A percentile compares a stretch with the other conserved stretches of the same genome.
These are phyloP conservation scores for Metschnikowia koreensis DNA, from an alignment of 805 yeast species.

Conservation along the genomic window DNA sequence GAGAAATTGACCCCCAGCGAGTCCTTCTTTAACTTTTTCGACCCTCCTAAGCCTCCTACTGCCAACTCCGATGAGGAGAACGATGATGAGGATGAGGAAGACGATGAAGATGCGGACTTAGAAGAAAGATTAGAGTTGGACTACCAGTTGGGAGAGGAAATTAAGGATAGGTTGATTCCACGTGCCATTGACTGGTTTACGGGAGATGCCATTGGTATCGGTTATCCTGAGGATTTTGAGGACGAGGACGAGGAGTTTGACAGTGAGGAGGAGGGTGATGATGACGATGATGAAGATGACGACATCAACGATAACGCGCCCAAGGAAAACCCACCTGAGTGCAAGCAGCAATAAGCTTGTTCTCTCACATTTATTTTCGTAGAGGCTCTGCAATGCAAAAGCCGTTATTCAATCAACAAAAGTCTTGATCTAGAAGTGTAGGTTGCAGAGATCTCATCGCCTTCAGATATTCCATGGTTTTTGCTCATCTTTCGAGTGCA, in stretches of 20 bases:
- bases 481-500: too few species aligned
- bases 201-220: slow-evolving; percentile 87
- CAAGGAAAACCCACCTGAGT: slow-evolving; percentile 70
- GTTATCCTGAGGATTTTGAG: slow-evolving; percentile 53
- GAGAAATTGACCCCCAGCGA: slow-evolving; percentile 93
- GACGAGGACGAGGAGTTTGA: slow-evolving; percentile 58
- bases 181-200: slow-evolving; percentile 99
- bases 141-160: slow-evolving; percentile 93
- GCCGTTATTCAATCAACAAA: background rate
- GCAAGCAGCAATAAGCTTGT: slow-evolving; percentile 57
- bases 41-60: slow-evolving; percentile 80
- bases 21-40: slow-evolving; percentile 93
- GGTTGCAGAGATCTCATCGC: background rate
- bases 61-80: slow-evolving; percentile 53
- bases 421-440: background rate
- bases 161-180: slow-evolving; percentile 93
- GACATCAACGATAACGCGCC: slow-evolving; percentile 54
- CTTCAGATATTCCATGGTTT: too few species aligned
- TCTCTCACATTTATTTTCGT: too few species aligned
- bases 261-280: slow-evolving; percentile 40
- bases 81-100: slow-evolving; percentile 47
- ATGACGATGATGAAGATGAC: slow-evolving; percentile 60
- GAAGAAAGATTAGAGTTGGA: slow-evolving; percentile 87
- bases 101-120: slow-evolving; percentile 67
- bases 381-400: too few species aligned